These are phyloP conservation scores for Cercophora samala DNA, from an alignment of 495 filamentous ascomycete genomes.

Conservation along the genomic window DNA sequence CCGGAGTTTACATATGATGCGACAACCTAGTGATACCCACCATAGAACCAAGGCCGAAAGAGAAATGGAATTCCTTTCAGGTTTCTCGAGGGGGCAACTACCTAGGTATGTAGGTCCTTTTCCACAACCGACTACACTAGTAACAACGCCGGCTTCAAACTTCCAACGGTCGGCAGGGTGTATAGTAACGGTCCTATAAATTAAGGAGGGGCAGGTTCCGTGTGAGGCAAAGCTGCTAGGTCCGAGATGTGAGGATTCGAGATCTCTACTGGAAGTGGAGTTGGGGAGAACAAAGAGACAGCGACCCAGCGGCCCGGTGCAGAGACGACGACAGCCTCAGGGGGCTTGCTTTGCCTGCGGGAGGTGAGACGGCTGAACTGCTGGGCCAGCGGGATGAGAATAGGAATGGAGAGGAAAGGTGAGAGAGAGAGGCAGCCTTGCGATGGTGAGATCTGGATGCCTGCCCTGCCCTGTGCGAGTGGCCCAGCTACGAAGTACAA, in stretches of 20 bases:
- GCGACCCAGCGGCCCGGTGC: not conserved
- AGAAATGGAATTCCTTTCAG: not conserved
- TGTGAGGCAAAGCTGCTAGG: not conserved
- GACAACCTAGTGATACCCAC: not conserved
- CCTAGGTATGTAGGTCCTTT: not conserved
- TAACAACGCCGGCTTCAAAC: not conserved
- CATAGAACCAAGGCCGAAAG: not conserved
- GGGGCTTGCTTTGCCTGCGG: not conserved
- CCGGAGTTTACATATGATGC: not conserved
- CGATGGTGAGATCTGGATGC: not conserved
- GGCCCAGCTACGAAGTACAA: slow-evolving; percentile 7
- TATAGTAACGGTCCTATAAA: not conserved
- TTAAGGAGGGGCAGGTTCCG: not conserved
- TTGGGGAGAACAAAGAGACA: not conserved
- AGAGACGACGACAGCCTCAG: not conserved
- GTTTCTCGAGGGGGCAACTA: not conserved
- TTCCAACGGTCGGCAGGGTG: not conserved
- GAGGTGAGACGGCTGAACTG: not conserved
- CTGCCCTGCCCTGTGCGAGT: not conserved
- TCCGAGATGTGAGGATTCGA: not conserved
- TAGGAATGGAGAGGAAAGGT: not conserved
- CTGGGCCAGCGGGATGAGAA: not conserved
- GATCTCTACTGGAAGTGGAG: not conserved
- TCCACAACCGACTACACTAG: not conserved
- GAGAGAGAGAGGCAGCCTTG: slow-evolving; percentile 12